Evolutionary conservation across 768 basidiomycete genomes (phyloP).

Genomic region (Daedaleopsis nitida): DNA sequence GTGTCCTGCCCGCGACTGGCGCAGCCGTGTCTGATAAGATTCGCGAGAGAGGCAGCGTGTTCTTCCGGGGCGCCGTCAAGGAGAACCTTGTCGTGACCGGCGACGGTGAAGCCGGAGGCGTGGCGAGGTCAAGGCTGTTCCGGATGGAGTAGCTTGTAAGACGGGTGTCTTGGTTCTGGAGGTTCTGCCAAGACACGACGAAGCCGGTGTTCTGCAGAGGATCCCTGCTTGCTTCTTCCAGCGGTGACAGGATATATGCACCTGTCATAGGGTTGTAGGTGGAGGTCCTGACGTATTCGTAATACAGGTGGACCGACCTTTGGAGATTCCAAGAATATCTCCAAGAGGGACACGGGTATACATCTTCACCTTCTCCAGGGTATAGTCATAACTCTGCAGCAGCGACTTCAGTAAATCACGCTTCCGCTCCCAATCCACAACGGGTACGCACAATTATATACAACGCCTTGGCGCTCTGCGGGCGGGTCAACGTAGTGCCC

Average conservation of each 20-base stretch:
- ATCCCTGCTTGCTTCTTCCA: slow-evolving; percentile 91
- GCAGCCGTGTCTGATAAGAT: slow-evolving; percentile 42
- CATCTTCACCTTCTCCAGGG: slow-evolving; percentile 85
- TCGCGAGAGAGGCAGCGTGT: slow-evolving; percentile 29
- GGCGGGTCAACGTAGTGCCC: neutral
- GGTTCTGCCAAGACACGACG: slow-evolving; percentile 73
- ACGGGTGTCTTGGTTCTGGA: slow-evolving; percentile 66
- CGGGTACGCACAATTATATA: slow-evolving; percentile 71
- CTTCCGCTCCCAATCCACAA: too few relatives aligned
- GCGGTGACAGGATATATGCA: slow-evolving; percentile 91
- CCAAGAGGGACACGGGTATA: slow-evolving; percentile 89
- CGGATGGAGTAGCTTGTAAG: slow-evolving; percentile 84
- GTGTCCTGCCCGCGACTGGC: slow-evolving; percentile 37
- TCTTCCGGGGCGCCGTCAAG: slow-evolving; percentile 18
- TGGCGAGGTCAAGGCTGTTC: slow-evolving; percentile 53
- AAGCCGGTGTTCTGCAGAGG: slow-evolving; percentile 89
- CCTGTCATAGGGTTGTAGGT: slow-evolving; percentile 45
- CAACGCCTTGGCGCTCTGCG: slow-evolving; percentile 50
- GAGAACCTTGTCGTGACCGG: slow-evolving; percentile 10
- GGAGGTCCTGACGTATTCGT: neutral
- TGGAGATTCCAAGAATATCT: slow-evolving; percentile 74
- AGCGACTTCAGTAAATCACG: neutral
- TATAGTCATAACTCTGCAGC: slow-evolving; percentile 87
- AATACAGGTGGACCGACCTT: slow-evolving; percentile 50
- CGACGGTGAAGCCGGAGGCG: slow-evolving; percentile 23